Percentiles rank a stretch among this genome's conserved stretches.
These are phyloP conservation scores for Stemphylium lycopersici DNA, from an alignment of 2,329 filamentous ascomycete species.

Conservation along the genomic window DNA sequence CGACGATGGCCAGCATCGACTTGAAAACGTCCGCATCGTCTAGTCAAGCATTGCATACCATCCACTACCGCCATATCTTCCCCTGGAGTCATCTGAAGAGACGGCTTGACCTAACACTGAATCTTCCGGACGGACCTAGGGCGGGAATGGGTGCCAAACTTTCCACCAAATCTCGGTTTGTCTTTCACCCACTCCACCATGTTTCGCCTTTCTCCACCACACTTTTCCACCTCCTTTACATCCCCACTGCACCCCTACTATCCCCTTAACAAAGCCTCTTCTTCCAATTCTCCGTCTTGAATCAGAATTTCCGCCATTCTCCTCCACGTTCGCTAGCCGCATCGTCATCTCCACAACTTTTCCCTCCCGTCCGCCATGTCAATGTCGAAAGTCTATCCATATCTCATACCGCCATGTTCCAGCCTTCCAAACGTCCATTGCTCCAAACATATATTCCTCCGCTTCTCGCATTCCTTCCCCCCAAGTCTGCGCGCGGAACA, in stretches of 20 bases:
- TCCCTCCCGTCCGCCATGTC: background rate
- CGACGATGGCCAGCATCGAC: background rate
- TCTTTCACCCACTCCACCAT: no score
- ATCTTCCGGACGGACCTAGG: no score
- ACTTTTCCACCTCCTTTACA: no score
- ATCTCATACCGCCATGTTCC: background rate
- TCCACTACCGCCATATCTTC: background rate
- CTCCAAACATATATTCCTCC: background rate
- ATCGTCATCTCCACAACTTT: background rate
- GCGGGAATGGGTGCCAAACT: no score
- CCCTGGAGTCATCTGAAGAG: no score
- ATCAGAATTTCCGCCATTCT: no score
- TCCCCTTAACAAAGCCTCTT: background rate
- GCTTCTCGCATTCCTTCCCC: background rate
- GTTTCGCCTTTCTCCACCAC: no score
- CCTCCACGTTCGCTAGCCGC: background rate
- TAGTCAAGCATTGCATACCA: background rate
- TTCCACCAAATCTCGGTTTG: no score
- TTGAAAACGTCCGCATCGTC: background rate
- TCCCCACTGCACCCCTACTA: no score
- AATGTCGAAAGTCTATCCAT: background rate
- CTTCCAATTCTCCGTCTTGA: background rate
- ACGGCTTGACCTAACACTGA: no score
- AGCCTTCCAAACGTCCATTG: background rate
- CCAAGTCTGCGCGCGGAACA: background rate